Evolutionary conservation across 1,284 basidiomycete genomes (phyloP).

Genomic region (Exobasidium rhododendri): DNA sequence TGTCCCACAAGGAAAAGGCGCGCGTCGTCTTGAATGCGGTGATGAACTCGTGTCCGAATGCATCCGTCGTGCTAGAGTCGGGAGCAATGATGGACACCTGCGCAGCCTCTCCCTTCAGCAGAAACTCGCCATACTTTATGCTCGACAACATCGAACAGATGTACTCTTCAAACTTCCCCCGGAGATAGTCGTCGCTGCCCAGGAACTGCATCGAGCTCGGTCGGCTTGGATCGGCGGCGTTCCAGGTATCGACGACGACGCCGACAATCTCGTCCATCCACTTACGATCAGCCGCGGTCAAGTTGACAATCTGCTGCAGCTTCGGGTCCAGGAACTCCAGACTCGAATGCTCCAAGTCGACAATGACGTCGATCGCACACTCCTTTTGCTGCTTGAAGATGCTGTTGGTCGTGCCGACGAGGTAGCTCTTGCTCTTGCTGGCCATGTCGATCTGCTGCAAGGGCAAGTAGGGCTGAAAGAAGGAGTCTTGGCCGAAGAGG

Average conservation of each 20-base stretch:
- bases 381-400: slow-evolving; percentile 92
- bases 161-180: slow-evolving; percentile 40
- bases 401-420: slow-evolving; percentile 84
- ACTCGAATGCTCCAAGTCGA: slow-evolving; percentile 62
- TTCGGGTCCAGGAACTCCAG: slow-evolving; percentile 62
- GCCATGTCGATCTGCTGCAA: slow-evolving; percentile 91
- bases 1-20: slow-evolving; percentile 41
- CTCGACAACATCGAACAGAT: slow-evolving; percentile 47
- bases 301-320: slow-evolving; percentile 70
- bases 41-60: slow-evolving; percentile 47
- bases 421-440: slow-evolving; percentile 69
- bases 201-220: slow-evolving; percentile 49
- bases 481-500: slow-evolving; percentile 68
- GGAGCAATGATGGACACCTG: slow-evolving; percentile 29
- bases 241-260: slow-evolving; percentile 49
- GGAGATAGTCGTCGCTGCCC: slow-evolving; percentile 52
- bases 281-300: slow-evolving; percentile 89
- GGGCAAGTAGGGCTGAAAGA: slow-evolving; percentile 97
- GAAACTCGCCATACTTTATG: slow-evolving; percentile 44
- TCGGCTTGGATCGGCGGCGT: slow-evolving; percentile 44
- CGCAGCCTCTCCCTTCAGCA: slow-evolving; percentile 30
- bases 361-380: slow-evolving; percentile 73
- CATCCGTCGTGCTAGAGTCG: slow-evolving; percentile 8
- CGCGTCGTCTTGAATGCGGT: slow-evolving; percentile 33
- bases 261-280: slow-evolving; percentile 74